Evolutionary conservation across 2,329 filamentous ascomycete species (phyloP).

Genomic region (Thelonectria blattea): DNA sequence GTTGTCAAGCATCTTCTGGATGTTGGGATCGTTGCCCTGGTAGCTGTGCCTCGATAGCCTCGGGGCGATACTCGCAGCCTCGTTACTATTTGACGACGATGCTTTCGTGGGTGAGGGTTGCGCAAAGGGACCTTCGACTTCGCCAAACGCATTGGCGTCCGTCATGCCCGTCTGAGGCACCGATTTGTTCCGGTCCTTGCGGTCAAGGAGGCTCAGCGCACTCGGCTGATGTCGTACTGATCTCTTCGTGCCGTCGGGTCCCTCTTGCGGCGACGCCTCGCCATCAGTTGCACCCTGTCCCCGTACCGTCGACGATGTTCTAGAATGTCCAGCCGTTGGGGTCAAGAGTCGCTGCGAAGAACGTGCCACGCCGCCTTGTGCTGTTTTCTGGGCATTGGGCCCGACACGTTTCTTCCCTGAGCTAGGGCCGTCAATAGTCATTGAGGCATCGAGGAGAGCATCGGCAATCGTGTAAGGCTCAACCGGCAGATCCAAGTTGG

Average conservation of each 20-base stretch:
- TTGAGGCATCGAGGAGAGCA: constrained; percentile 88
- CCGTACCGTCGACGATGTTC: constrained; percentile 43
- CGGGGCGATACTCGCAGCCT: constrained; percentile 43
- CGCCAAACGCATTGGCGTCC: constrained; percentile 64
- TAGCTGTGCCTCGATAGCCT: constrained; percentile 78
- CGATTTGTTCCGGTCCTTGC: constrained; percentile 65
- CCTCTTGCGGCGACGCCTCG: constrained; percentile 47
- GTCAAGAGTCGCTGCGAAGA: constrained; percentile 42
- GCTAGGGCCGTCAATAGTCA: constrained; percentile 76
- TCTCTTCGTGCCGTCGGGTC: constrained; percentile 51
- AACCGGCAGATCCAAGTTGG: constrained; percentile 41
- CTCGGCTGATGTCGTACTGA: constrained; percentile 63
- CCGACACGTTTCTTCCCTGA: constrained; percentile 59
- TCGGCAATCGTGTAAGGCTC: constrained; percentile 82
- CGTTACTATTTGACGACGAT: constrained; percentile 32
- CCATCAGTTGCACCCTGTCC: constrained; percentile 41
- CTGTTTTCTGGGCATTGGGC: constrained; percentile 56
- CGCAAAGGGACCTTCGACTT: constrained; percentile 63
- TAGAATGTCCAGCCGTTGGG: constrained; percentile 46
- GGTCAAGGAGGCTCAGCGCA: constrained; percentile 63
- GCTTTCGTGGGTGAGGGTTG: constrained; percentile 39
- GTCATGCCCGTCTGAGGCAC: constrained; percentile 64
- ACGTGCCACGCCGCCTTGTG: constrained; percentile 44
- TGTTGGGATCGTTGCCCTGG: constrained; percentile 74
- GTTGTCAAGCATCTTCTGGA: constrained; percentile 76